phyloP scores from a whole-genome alignment of 352 stramenopile genomes.

The Pythium oligandrum region DNA sequence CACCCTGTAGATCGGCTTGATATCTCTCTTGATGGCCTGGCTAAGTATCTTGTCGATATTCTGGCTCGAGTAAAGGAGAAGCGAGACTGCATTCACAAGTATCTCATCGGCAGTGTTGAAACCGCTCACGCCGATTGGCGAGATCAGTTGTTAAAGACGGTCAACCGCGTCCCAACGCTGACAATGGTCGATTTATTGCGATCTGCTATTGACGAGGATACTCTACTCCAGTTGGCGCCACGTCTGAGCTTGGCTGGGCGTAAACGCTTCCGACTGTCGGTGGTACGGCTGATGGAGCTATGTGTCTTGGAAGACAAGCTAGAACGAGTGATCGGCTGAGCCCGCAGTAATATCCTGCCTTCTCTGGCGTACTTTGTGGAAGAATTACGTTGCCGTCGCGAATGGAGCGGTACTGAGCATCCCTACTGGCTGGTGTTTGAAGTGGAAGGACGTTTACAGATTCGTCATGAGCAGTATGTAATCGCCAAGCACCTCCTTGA shows the following conservation, averaged over 20 bases:
- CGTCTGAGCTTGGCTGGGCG: conserved; percentile 17
- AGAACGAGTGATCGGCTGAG: conserved; percentile 25
- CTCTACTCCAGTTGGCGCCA: conserved; percentile 23
- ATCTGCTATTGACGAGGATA: conserved; percentile 28
- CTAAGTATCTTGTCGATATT: background rate
- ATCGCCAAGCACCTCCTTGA: conserved; percentile 73
- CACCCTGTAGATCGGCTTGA: conserved; percentile 2
- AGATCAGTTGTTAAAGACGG: conserved; percentile 15
- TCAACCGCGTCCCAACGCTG: conserved; percentile 22
- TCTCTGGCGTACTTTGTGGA: conserved; percentile 27
- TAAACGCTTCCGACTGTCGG: conserved; percentile 14
- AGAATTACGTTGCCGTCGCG: conserved; percentile 40
- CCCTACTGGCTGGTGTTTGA: conserved; percentile 88
- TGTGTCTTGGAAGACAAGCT: conserved; percentile 80
- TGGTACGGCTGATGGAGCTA: conserved; percentile 42
- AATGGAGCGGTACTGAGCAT: conserved; percentile 48
- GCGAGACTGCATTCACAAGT: conserved; percentile 13
- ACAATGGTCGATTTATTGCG: conserved; percentile 36
- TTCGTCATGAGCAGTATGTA: conserved; percentile 75
- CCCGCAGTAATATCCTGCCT: conserved; percentile 1
- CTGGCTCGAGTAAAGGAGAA: background rate
- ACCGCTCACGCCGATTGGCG: background rate
- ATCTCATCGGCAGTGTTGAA: conserved; percentile 11
- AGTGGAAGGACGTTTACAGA: conserved; percentile 73
- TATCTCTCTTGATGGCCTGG: background rate